Conservation (phyloP, 2,329 filamentous ascomycete genomes). For the Ophidiomyces ophidiicola region DNA sequence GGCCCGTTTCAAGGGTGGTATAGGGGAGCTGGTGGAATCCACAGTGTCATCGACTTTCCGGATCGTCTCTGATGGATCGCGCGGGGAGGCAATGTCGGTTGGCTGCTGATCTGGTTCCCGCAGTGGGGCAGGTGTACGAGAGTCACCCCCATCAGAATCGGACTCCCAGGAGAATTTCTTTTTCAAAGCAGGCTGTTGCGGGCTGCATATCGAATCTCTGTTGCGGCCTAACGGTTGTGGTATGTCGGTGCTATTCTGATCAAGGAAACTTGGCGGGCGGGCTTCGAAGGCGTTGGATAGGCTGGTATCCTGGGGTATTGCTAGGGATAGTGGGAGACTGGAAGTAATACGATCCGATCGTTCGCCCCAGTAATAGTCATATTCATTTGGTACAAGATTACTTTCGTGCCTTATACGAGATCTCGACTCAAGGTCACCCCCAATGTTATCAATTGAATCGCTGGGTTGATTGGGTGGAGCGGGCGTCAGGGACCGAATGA, state of each 20-base stretch:
- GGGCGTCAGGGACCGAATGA: conserved; percentile 37
- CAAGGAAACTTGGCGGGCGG: too few species aligned
- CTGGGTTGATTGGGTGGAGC: conserved; percentile 3
- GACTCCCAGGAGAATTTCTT: conserved; percentile 37
- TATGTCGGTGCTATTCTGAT: not conserved
- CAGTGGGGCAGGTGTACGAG: not conserved
- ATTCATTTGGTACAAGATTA: conserved; percentile 26
- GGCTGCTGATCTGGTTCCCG: not conserved
- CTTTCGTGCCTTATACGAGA: conserved; percentile 20
- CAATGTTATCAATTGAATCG: conserved; percentile 7
- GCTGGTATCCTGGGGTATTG: not conserved
- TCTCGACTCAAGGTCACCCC: conserved; percentile 9
- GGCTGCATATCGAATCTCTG: not conserved
- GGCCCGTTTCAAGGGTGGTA: too few species aligned
- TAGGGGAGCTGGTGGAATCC: too few species aligned
- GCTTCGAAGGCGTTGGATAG: too few species aligned
- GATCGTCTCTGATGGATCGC: not conserved
- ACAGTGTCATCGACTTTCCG: conserved; percentile 4
- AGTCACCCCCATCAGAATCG: conserved; percentile 14
- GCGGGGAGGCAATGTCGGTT: not conserved
- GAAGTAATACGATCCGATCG: not conserved
- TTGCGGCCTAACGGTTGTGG: not conserved
- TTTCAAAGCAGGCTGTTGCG: conserved; percentile 13
- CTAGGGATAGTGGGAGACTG: not conserved
- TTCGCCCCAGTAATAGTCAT: conserved; percentile 28